Evolutionary conservation across 768 basidiomycete genomes (phyloP), one percentile per base, ranked within the genome.

Genomic region (Leccinum fibrillosum): DNA sequence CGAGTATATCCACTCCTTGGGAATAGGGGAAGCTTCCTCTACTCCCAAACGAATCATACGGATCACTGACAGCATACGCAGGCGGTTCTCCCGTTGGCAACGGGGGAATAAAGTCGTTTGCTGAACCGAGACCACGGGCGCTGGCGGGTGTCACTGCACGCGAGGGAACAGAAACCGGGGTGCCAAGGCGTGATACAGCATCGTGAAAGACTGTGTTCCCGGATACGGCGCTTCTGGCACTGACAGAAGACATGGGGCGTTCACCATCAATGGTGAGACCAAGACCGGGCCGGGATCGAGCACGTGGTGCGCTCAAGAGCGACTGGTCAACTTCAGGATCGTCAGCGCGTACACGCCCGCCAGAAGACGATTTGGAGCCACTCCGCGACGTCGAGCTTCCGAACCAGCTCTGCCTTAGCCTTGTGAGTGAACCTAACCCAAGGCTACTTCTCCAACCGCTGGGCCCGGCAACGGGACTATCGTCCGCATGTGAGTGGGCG

Each of bases 181-280:
- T 82, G 2, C 63, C 71, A 11, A 77, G 70, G 10, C 72, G 71
- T 0, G 85, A 86, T 4, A 70, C 57, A 0, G 88, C 87, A 64
- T 89, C 87, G 59, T 84, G 83, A 62, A 84, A 89, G 3, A 86
- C 63, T 0, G 86, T 87, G 30, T 74, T 78, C 4, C 81, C 86
- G 1, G 82, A 83, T 13, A 75, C 58, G 5, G 74, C 79, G 54
- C 86, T 88, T 57, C 72, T 75, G 19, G 74, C 77, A 55, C 87
- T 89, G 39, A 82, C 72, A 49, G 75, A 75, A 0, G 89, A 89
- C 30, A 80, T 68, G 0, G 88, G 88, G 4, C 88, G 79, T 4
- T 71, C 69, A 7, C 77, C 78, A 28, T 78, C 77, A 8, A 70
- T 59, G 23, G 66, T 71, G 11, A 77, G 62, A 23, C 78, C 80